These are phyloP conservation scores for Castanospermum australe DNA, from an alignment of 306 rosid species.

Conservation along the genomic window DNA sequence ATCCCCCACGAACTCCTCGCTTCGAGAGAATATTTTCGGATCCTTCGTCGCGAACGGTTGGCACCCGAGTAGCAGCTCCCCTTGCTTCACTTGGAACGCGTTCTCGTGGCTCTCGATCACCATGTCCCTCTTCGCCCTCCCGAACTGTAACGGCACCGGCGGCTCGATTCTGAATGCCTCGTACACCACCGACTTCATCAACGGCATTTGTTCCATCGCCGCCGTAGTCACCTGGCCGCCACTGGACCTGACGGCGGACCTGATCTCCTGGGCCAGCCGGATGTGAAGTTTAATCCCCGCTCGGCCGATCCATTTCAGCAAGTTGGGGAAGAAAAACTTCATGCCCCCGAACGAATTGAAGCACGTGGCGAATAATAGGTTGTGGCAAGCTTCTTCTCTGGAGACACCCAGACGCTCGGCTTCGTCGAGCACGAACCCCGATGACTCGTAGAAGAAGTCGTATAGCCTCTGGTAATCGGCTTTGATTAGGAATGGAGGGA, in stretches of 20 bases:
- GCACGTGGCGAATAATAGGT: constrained; percentile 79
- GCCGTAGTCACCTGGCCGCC: constrained; percentile 73
- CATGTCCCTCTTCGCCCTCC: constrained; percentile 67
- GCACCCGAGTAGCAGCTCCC: constrained; percentile 78
- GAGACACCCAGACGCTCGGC: constrained; percentile 73
- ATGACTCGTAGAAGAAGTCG: constrained; percentile 67
- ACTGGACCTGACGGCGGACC: constrained; percentile 51
- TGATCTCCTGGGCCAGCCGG: constrained; percentile 60
- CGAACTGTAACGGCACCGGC: constrained; percentile 77
- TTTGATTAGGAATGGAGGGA: constrained; percentile 59
- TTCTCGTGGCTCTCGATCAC: constrained; percentile 81
- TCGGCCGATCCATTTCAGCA: constrained; percentile 60
- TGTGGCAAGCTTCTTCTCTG: constrained; percentile 87
- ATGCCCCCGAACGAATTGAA: constrained; percentile 86
- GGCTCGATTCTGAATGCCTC: constrained; percentile 84
- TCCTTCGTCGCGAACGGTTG: constrained; percentile 94
- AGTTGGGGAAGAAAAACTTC: constrained; percentile 63
- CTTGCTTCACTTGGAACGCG: constrained; percentile 63
- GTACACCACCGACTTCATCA: constrained; percentile 83
- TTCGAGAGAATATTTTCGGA: constrained; percentile 59
- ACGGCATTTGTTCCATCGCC: constrained; percentile 71
- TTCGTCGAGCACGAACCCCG: constrained; percentile 55
- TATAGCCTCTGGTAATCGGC: constrained; percentile 66
- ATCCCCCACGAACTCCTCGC: constrained; percentile 69
- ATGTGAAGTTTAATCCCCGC: constrained; percentile 68